Conservation (phyloP, 768 basidiomycete species). For the Termitomyces sp. region DNA sequence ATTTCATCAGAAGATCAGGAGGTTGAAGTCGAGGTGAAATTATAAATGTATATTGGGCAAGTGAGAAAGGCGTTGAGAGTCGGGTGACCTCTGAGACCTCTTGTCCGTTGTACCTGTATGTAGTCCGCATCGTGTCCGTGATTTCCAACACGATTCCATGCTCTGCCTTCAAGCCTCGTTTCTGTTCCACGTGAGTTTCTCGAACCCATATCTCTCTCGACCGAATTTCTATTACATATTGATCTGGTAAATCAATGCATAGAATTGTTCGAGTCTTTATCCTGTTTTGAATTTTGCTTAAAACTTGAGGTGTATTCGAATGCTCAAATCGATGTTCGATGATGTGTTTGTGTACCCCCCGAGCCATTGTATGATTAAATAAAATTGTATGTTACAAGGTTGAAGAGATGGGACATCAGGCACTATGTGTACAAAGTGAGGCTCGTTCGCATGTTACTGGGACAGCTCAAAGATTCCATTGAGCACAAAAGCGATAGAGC, state of each 20-base stretch:
- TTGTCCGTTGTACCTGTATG: slow-evolving; percentile 28
- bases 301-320: background rate
- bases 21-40: slow-evolving; percentile 52
- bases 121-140: slow-evolving; percentile 38
- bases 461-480: slow-evolving; percentile 42
- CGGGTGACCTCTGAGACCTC: slow-evolving; percentile 33
- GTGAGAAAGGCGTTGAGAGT: slow-evolving; percentile 20
- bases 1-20: slow-evolving; percentile 49
- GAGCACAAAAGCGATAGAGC: slow-evolving; percentile 76
- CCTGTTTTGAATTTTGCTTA: background rate
- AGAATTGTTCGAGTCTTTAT: background rate
- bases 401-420: background rate
- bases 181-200: slow-evolving; percentile 30
- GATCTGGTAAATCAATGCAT: slow-evolving; percentile 11
- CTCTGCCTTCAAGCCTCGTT: slow-evolving; percentile 24
- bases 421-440: slow-evolving; percentile 6
- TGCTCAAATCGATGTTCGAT: background rate
- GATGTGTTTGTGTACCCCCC: background rate
- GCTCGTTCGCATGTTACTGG: slow-evolving; percentile 4
- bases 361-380: slow-evolving; percentile 9
- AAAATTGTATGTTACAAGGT: slow-evolving; percentile 18
- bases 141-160: slow-evolving; percentile 29
- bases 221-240: slow-evolving; percentile 21
- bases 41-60: slow-evolving; percentile 36
- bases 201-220: slow-evolving; percentile 16